Evolutionary conservation across 2,329 filamentous ascomycete genomes (phyloP).

Genomic region (Albifimbria verrucaria): DNA sequence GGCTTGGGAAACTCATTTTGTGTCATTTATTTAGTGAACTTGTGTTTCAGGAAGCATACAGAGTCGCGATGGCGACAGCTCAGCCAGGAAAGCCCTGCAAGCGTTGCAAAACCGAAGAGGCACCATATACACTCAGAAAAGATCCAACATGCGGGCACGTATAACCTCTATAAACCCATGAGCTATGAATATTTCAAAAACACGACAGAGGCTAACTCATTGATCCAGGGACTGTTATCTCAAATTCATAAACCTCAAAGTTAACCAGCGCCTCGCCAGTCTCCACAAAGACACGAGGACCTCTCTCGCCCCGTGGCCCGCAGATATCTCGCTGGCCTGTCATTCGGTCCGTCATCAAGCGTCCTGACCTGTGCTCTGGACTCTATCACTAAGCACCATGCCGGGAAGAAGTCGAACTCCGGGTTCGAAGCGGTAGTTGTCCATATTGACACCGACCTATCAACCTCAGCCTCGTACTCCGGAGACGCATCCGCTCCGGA

Average conservation of each 20-base stretch:
- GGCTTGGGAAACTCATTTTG: too few species aligned
- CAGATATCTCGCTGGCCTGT: constrained; percentile 71
- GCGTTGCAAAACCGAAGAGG: constrained; percentile 27
- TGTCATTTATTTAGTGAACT: not conserved
- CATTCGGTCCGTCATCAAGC: constrained; percentile 78
- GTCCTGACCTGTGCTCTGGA: constrained; percentile 74
- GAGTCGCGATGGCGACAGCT: constrained; percentile 6
- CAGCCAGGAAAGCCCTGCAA: constrained; percentile 22
- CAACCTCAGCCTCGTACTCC: constrained; percentile 4
- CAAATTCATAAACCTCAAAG: constrained; percentile 74
- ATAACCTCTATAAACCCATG: not conserved
- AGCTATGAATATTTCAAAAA: not conserved
- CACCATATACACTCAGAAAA: constrained; percentile 25
- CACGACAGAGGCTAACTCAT: constrained; percentile 4
- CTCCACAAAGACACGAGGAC: constrained; percentile 46
- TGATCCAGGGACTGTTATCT: constrained; percentile 63
- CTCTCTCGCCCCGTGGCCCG: constrained; percentile 29
- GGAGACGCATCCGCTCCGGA: constrained; percentile 11
- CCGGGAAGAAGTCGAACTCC: constrained; percentile 58
- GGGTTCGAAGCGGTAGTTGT: constrained; percentile 66
- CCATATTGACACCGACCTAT: constrained; percentile 47
- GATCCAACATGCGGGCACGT: constrained; percentile 29
- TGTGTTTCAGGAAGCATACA: not conserved
- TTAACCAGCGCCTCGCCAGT: constrained; percentile 65
- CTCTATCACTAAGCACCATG: constrained; percentile 63